These are phyloP conservation scores for Rhododendron henanense DNA, from an alignment of 148 eudicot genomes.

Conservation along the genomic window DNA sequence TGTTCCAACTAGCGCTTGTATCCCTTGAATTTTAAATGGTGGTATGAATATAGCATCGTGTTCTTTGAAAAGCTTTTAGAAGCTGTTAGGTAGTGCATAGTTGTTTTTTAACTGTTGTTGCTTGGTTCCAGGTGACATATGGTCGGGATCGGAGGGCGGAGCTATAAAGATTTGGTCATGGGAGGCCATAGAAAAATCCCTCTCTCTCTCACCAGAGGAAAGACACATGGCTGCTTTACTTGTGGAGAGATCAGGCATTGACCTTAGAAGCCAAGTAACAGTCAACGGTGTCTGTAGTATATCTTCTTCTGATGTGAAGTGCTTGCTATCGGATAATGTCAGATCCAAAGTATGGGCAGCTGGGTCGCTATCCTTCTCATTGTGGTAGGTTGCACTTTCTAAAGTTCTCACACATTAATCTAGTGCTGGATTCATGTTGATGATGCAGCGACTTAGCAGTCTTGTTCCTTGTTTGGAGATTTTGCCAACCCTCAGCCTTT, in stretches of 20 bases:
- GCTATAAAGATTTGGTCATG: conserved; percentile 82
- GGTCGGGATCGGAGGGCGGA: conserved; percentile 91
- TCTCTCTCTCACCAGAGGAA: conserved; percentile 80
- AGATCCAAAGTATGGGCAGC: conserved; percentile 87
- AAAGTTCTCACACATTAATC: not conserved
- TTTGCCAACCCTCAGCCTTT: not conserved
- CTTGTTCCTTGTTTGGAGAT: not conserved
- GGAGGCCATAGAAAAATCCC: conserved; percentile 86
- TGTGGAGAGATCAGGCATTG: conserved; percentile 71
- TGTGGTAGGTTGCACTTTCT: conserved; percentile 57
- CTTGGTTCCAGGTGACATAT: conserved; percentile 64
- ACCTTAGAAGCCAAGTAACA: conserved; percentile 82
- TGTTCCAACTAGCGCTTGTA: not conserved
- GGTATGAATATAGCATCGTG: not conserved
- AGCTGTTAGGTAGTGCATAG: not conserved
- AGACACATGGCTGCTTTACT: conserved; percentile 89
- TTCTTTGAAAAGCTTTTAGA: not conserved
- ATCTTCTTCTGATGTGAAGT: conserved; percentile 87
- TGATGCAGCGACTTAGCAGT: not conserved
- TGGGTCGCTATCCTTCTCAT: conserved; percentile 69
- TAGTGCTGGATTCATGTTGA: conserved; percentile 1
- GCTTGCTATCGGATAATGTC: conserved; percentile 59
- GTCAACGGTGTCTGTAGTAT: conserved; percentile 88
- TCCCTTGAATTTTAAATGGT: not conserved
- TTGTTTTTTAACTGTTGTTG: not conserved